phyloP scores from a whole-genome alignment of 2,329 filamentous ascomycete genomes.

The Sporothrix dimorphospora region DNA sequence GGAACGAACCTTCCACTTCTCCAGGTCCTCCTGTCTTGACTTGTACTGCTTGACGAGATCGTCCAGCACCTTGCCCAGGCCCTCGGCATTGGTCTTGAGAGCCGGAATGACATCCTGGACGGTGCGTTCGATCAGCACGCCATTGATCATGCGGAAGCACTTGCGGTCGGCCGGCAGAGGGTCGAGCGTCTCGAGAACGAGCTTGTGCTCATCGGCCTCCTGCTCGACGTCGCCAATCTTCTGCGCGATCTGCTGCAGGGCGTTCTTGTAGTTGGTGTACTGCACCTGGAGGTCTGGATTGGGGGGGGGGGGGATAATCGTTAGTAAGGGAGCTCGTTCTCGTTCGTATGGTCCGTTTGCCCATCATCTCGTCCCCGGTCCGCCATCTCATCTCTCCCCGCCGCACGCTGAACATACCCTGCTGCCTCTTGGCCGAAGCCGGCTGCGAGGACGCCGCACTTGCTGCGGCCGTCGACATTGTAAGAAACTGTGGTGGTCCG shows the following conservation, averaged over 20 bases:
- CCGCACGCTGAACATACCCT: slow-evolving; percentile 55
- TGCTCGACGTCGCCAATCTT: slow-evolving; percentile 98
- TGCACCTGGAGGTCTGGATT: slow-evolving; percentile 80
- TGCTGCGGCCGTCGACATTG: slow-evolving; percentile 28
- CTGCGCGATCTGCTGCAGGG: slow-evolving; percentile 86
- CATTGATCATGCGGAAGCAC: slow-evolving; percentile 98
- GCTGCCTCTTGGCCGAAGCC: slow-evolving; percentile 68
- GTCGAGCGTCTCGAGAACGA: slow-evolving; percentile 88
- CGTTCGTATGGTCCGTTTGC: background rate
- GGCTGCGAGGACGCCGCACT: slow-evolving; percentile 23
- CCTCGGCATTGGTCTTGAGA: slow-evolving; percentile 90
- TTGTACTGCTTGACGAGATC: slow-evolving; percentile 97
- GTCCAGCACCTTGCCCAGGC: slow-evolving; percentile 89
- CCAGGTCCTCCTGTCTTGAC: slow-evolving; percentile 88
- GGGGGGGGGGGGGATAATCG: background rate
- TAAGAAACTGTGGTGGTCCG: background rate
- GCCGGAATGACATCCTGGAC: slow-evolving; percentile 91
- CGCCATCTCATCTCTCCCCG: background rate
- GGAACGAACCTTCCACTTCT: slow-evolving; percentile 89
- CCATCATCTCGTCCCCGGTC: background rate
- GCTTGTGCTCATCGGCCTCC: slow-evolving; percentile 98
- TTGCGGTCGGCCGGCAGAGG: slow-evolving; percentile 85
- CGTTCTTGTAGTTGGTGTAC: slow-evolving; percentile 77
- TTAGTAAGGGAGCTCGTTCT: background rate
- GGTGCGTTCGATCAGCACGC: slow-evolving; percentile 90